Base-by-base conservation (phyloP, 78 protist genomes). In the Dictyostelium intermedium region DNA sequence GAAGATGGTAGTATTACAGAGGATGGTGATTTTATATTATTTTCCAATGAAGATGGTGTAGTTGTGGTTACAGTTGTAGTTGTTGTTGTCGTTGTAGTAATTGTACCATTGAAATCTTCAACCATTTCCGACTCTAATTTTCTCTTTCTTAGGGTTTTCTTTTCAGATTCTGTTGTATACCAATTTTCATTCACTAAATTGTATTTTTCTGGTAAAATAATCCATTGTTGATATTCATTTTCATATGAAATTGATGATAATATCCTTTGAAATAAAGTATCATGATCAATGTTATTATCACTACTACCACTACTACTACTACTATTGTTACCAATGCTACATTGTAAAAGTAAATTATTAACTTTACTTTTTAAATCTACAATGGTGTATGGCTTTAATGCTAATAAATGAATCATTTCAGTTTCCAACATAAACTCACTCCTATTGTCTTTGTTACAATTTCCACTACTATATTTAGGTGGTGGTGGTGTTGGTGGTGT, bases 81-180 rank as follows among this genome's bases (percentile, higher is more conserved):
- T 0, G 84, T 53, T 18, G 60, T 79, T 3, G 32, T 79, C 1
- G 47, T 79, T 7, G 66, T 79, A 47, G 34, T 79, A 2, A 16
- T 79, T n/a, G 53, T 18, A 16, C 25, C 41, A 37, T 18, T 23
- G 16, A 74, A 37, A 37, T 74, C 82, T 23, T 74, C 60, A n/a
- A 37, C n/a, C 82, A 74, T 74, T 35, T 79, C 84, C 8, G n/a
- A n/a, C n/a, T 77, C 83, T 5, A 79, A 4, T 45, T 79, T 79
- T 18, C 66, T 79, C 13, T 79, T 79, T 79, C 84, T 79, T 23
- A 79, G 14, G 2, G 61, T 45, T 27, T 79, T 79, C 14, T n/a
- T 23, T 79, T 79, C 84, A 27, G 35, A 27, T 6, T 79, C 84
- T 13, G 84, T 79, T 45, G 23, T 41, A 45, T 79, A 70, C 77